Base-by-base conservation (phyloP, 208 protist genomes). In the Crithidia sp. region DNA sequence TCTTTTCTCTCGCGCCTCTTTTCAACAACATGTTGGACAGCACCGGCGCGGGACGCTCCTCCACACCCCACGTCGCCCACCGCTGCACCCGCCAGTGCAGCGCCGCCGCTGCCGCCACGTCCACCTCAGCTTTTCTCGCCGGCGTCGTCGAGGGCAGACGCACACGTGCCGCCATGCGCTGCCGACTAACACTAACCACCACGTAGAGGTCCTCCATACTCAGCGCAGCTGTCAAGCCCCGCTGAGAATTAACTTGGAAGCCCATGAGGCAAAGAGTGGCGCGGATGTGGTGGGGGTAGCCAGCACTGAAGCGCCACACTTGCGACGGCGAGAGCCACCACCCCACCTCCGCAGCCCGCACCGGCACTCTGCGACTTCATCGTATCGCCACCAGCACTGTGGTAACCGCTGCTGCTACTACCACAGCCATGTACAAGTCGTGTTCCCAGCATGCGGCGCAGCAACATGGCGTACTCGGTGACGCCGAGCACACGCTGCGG, bases 121-220 rank as follows among this genome's bases (percentile, higher is more conserved):
- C 28, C 28, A 1, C 28, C 28, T 4, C 9, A 10, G 16, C 5
- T 55, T 0, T 0, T 2, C 12, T 49, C 45, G 45, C 45, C 28
- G 28, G 28, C 28, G 28, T 28, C 28, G 28, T 28, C 28, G 28
- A 28, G 28, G 28, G 28, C 1, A 28, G 28, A 28, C 28, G 28
- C 28, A 28, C 28, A 28, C 28, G 28, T 28, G 28, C 28, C 28
- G 28, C 28, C 58, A 74, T 63, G 10, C 56, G 59, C 65, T 81
- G 83, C 7, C 86, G 79, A 40, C 81, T 79, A 4, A 87, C n/a
- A 49, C 74, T 83, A 47, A 81, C 75, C 47, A 94, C 79, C 63
- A 89, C 84, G 50, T 90, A 90, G 12, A 94, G 66, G 62, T 94
- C 89, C 75, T 92, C 87, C 57, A 90, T 43, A 40, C 56, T 67